Percentiles rank a stretch among this genome's conserved stretches.
These are phyloP conservation scores for Emericellopsis cladophorae DNA, from an alignment of 2,329 filamentous ascomycete genomes.

Conservation along the genomic window DNA sequence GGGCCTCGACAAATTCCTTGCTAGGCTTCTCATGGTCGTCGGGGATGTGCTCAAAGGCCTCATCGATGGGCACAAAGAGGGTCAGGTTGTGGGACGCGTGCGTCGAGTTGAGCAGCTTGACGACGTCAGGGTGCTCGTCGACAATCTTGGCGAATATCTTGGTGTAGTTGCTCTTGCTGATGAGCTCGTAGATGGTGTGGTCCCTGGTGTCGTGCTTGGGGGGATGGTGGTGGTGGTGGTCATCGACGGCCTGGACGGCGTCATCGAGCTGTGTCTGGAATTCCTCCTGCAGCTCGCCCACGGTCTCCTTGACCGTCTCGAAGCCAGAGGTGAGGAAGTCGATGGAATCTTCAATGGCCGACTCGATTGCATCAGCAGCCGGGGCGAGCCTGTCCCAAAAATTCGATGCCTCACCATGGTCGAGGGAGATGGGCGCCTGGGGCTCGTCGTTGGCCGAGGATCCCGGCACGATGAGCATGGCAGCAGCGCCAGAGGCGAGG, in stretches of 20 bases:
- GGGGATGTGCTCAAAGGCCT: conserved; percentile 56
- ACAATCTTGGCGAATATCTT: conserved; percentile 67
- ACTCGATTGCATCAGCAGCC: background rate
- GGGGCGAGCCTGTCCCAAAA: background rate
- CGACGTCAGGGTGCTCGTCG: conserved; percentile 57
- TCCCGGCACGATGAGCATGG: too few species aligned
- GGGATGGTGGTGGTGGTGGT: conserved; percentile 3
- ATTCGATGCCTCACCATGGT: background rate
- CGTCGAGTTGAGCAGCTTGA: conserved; percentile 63
- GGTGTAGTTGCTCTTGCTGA: conserved; percentile 63
- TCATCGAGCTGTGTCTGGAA: conserved; percentile 1
- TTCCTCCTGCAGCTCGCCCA: conserved; percentile 2
- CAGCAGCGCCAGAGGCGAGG: too few species aligned
- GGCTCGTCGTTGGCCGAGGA: too few species aligned
- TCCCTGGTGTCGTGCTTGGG: conserved; percentile 32
- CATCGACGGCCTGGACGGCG: conserved; percentile 1
- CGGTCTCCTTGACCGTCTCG: background rate
- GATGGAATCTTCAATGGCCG: background rate
- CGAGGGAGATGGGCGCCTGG: background rate
- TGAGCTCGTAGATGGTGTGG: conserved; percentile 67
- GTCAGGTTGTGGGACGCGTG: conserved; percentile 54
- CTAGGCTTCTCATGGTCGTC: conserved; percentile 41
- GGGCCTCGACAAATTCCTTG: conserved; percentile 55
- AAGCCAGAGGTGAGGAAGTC: background rate
- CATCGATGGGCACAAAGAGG: conserved; percentile 67